Conservation (phyloP, 2,329 filamentous ascomycete genomes). For the Claviceps citrina region DNA sequence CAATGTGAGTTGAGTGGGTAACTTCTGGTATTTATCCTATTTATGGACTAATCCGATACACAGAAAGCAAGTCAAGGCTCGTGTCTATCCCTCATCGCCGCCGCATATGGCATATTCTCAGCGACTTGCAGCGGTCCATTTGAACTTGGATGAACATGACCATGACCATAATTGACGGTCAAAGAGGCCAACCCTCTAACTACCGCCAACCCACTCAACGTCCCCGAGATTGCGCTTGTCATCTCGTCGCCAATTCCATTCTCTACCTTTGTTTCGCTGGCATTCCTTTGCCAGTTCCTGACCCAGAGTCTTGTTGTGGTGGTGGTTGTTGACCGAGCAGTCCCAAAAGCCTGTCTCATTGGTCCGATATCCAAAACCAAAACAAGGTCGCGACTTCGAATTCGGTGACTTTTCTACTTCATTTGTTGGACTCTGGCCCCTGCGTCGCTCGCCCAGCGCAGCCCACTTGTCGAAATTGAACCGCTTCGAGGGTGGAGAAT, state of each 20-base stretch:
- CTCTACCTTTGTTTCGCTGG: conserved; percentile 42
- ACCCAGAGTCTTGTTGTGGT: conserved; percentile 19
- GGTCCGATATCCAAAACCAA: conserved; percentile 32
- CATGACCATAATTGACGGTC: conserved; percentile 46
- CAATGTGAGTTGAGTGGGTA: conserved; percentile 41
- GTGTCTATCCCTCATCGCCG: conserved; percentile 13
- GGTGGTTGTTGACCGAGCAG: conserved; percentile 25
- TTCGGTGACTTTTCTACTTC: conserved; percentile 36
- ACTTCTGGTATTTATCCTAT: conserved; percentile 48
- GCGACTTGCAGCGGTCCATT: background rate
- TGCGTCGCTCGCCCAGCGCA: conserved; percentile 68
- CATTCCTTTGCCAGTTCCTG: conserved; percentile 37
- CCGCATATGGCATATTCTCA: conserved; percentile 7
- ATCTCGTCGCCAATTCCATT: conserved; percentile 48
- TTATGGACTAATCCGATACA: conserved; percentile 38
- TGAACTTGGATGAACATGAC: conserved; percentile 13
- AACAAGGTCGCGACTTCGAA: conserved; percentile 31
- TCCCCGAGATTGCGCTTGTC: conserved; percentile 51
- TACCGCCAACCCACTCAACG: conserved; percentile 90
- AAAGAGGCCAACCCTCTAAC: conserved; percentile 41
- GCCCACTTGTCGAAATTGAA: conserved; percentile 68
- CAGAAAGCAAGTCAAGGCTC: conserved; percentile 46
- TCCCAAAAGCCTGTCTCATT: conserved; percentile 35
- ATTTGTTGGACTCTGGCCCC: conserved; percentile 43
- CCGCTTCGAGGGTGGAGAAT: conserved; percentile 53